phyloP scores from a whole-genome alignment of 345 rosid genomes.

The Gossypium mustelinum region DNA sequence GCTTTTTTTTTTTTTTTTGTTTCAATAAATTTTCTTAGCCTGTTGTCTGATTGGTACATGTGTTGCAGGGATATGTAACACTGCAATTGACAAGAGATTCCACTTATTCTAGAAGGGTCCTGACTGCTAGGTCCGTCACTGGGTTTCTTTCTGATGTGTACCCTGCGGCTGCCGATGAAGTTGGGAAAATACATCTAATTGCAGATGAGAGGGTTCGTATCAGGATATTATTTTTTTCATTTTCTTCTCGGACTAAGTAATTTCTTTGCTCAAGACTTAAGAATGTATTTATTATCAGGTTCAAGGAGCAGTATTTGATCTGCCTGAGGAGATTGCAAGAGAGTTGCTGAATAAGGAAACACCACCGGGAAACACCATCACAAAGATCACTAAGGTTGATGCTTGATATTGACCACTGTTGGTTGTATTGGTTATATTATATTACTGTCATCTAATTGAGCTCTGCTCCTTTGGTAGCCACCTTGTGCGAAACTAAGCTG shows the following conservation, averaged over 20 bases:
- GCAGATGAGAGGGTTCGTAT: slow-evolving; percentile 80
- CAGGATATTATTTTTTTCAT: background rate
- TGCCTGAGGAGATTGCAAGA: slow-evolving; percentile 89
- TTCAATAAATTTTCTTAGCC: background rate
- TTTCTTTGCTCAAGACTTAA: slow-evolving; percentile 14
- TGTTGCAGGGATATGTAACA: slow-evolving; percentile 79
- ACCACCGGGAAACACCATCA: slow-evolving; percentile 75
- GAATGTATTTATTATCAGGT: slow-evolving; percentile 45
- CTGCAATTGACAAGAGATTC: slow-evolving; percentile 83
- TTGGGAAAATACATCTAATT: slow-evolving; percentile 77
- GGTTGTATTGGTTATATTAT: slow-evolving; percentile 10
- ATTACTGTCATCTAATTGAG: background rate
- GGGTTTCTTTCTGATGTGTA: slow-evolving; percentile 89
- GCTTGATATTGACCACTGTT: slow-evolving; percentile 8
- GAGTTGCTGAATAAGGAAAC: slow-evolving; percentile 60
- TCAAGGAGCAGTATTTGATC: slow-evolving; percentile 96
- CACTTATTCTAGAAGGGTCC: slow-evolving; percentile 52
- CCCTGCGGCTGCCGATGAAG: slow-evolving; percentile 82
- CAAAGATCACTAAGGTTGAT: slow-evolving; percentile 73
- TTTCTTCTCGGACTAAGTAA: background rate
- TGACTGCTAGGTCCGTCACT: slow-evolving; percentile 85
- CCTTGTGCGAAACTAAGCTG: background rate
- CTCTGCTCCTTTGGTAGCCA: background rate
- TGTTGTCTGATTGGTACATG: background rate
- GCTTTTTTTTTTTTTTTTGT: background rate